These are phyloP conservation scores for Xylaria intraflava DNA, from an alignment of 495 filamentous ascomycete species.

Conservation along the genomic window DNA sequence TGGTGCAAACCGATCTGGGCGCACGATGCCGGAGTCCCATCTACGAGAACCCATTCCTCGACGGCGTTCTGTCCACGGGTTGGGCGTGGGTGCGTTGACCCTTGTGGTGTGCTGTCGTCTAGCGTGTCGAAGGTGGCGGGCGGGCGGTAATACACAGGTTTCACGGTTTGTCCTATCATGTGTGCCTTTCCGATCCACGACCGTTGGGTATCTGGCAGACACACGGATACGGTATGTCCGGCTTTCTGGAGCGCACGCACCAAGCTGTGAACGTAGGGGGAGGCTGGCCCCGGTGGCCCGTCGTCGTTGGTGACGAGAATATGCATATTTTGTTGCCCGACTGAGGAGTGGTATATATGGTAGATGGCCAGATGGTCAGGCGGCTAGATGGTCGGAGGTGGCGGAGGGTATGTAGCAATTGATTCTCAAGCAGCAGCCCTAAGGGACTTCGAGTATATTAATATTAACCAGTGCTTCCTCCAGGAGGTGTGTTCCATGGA, in stretches of 20 bases:
- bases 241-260: constrained; percentile 67
- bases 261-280: constrained; percentile 86
- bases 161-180: constrained; percentile 76
- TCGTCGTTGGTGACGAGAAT: constrained; percentile 72
- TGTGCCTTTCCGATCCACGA: constrained; percentile 99
- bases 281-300: constrained; percentile 86
- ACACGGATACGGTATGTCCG: constrained; percentile 80
- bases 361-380: neutral
- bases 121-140: constrained; percentile 46
- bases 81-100: constrained; percentile 35
- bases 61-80: constrained; percentile 36
- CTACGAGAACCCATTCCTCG: constrained; percentile 90
- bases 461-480: no score
- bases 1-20: constrained; percentile 85
- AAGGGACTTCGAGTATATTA: no score
- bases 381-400: neutral
- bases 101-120: constrained; percentile 21
- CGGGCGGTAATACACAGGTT: constrained; percentile 79
- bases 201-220: constrained; percentile 83
- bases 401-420: neutral
- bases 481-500: no score
- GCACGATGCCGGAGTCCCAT: constrained; percentile 81
- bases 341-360: neutral
- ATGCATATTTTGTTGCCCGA: constrained; percentile 26
- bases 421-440: no score